Evolutionary conservation across 805 yeast genomes (phyloP).

Genomic region (Saitoella complicata): DNA sequence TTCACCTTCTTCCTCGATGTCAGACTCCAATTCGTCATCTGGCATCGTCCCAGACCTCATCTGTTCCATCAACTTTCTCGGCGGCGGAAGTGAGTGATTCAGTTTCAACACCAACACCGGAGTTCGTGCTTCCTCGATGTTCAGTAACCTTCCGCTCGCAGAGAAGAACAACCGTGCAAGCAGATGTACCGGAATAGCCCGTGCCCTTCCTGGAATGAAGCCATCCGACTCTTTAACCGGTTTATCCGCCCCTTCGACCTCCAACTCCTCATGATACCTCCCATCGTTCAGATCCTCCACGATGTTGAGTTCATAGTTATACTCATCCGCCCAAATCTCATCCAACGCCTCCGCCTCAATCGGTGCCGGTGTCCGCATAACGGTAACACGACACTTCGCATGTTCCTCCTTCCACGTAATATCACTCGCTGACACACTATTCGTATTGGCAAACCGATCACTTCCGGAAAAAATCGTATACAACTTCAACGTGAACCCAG

Average conservation of each 20-base stretch:
- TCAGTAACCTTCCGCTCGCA: slow-evolving; percentile 50
- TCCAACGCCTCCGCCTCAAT: slow-evolving; percentile 4
- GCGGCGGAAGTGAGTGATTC: slow-evolving; percentile 15
- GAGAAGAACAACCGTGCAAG: slow-evolving; percentile 41
- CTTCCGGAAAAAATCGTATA: slow-evolving; percentile 37
- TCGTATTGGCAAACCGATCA: slow-evolving; percentile 26
- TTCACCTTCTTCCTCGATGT: slow-evolving; percentile 24
- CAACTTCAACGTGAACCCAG: slow-evolving; percentile 37
- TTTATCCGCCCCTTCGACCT: slow-evolving; percentile 10
- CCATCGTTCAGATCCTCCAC: slow-evolving; percentile 52
- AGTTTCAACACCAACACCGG: slow-evolving; percentile 54
- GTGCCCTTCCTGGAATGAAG: slow-evolving; percentile 17
- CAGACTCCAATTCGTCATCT: slow-evolving; percentile 6
- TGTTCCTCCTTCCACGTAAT: slow-evolving; percentile 61
- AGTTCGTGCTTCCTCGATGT: slow-evolving; percentile 41
- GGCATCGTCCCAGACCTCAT: slow-evolving; percentile 11
- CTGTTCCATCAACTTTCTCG: slow-evolving; percentile 8
- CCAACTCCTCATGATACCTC: slow-evolving; percentile 48
- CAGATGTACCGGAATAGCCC: background rate
- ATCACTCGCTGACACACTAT: slow-evolving; percentile 28
- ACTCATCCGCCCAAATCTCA: slow-evolving; percentile 14
- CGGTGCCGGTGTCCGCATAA: slow-evolving; percentile 21
- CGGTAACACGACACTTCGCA: slow-evolving; percentile 35
- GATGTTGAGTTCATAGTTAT: slow-evolving; percentile 31
- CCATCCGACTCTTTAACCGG: slow-evolving; percentile 15